A percentile compares a stretch with the other conserved stretches of the same genome.
phyloP scores from a whole-genome alignment of 2,329 filamentous ascomycete genomes.

The Verticillium nonalfalfae region DNA sequence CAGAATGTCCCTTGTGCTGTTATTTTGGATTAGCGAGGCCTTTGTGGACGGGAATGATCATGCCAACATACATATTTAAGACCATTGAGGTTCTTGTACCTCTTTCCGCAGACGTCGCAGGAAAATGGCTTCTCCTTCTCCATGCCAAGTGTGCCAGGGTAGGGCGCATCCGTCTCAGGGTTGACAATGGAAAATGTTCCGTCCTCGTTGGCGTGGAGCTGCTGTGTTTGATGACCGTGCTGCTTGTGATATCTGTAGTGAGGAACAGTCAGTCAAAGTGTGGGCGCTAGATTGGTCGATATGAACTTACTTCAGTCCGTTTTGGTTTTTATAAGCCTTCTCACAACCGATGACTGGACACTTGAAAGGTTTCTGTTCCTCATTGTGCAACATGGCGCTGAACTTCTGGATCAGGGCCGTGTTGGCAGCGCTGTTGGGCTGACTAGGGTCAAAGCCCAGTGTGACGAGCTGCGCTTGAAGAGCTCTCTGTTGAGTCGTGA shows the following conservation, averaged over 20 bases:
- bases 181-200: constrained; percentile 98
- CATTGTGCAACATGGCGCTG: constrained; percentile 60
- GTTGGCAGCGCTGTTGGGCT: constrained; percentile 71
- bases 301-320: constrained; percentile 80
- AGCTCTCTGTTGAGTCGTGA: constrained; percentile 55
- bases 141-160: constrained; percentile 97
- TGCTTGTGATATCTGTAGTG: constrained; percentile 57
- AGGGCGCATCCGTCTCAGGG: constrained; percentile 87
- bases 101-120: constrained; percentile 93
- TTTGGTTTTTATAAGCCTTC: constrained; percentile 99
- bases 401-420: constrained; percentile 50
- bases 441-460: constrained; percentile 67
- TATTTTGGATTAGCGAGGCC: constrained; percentile 21
- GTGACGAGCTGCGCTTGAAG: constrained; percentile 64
- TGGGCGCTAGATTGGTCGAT: not conserved
- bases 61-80: constrained; percentile 73
- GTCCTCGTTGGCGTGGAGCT: constrained; percentile 92
- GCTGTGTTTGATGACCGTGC: constrained; percentile 94
- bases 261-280: constrained; percentile 3
- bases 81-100: constrained; percentile 98
- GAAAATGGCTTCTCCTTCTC: constrained; percentile 99
- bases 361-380: constrained; percentile 96
- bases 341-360: constrained; percentile 98
- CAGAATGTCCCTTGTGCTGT: constrained; percentile 73
- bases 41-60: not conserved